phyloP scores from a whole-genome alignment of 2,329 filamentous ascomycete species.

The Alternaria viburni region DNA sequence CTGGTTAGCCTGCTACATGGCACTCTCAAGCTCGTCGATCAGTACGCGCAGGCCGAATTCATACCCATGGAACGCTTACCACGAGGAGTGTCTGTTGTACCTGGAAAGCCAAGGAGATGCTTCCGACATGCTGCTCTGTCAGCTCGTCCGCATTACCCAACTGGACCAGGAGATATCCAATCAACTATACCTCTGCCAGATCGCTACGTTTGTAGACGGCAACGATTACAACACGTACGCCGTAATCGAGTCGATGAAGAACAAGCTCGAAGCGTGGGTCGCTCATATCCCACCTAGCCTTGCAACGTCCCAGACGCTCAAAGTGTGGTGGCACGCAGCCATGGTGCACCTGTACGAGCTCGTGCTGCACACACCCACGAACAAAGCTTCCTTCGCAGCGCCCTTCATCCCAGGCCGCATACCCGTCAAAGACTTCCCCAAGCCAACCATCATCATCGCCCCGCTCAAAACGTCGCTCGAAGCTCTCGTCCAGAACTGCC shows the following conservation, averaged over 20 bases:
- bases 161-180: conserved; percentile 30
- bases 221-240: conserved; percentile 28
- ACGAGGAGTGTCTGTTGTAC: conserved; percentile 26
- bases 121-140: conserved; percentile 30
- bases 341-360: conserved; percentile 32
- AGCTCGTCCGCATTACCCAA: conserved; percentile 30
- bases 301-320: conserved; percentile 27
- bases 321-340: conserved; percentile 32
- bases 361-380: conserved; percentile 34
- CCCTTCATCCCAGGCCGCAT: conserved; percentile 36
- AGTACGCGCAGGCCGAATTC: conserved; percentile 28
- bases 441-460: conserved; percentile 23
- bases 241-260: conserved; percentile 21
- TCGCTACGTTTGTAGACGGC: conserved; percentile 23
- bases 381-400: conserved; percentile 33
- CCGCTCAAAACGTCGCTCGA: conserved; percentile 23
- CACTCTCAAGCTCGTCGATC: conserved; percentile 25
- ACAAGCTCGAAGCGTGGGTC: conserved; percentile 31
- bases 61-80: conserved; percentile 30
- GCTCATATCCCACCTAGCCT: conserved; percentile 28
- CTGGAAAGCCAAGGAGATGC: conserved; percentile 25
- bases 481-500: conserved; percentile 28
- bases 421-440: conserved; percentile 33
- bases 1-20: conserved; percentile 38
- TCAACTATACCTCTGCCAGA: conserved; percentile 26